Conservation (phyloP, 1,284 basidiomycete species). For the Austroboletus rostrupii region DNA sequence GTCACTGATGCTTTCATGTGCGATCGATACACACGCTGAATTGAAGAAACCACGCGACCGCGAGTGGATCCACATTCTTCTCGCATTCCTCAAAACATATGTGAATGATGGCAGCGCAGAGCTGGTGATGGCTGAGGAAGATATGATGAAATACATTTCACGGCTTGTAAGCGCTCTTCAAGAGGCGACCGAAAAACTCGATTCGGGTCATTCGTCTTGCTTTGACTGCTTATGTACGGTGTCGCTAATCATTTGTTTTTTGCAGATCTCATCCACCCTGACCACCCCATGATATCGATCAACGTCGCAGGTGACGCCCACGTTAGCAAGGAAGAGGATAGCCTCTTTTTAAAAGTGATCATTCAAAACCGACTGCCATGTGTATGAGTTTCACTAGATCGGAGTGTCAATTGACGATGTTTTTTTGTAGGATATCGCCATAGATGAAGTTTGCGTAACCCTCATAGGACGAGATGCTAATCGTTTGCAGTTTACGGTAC, state of each 20-base stretch:
- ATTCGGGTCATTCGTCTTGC: slow-evolving; percentile 45
- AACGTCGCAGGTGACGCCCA: slow-evolving; percentile 42
- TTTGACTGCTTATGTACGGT: neutral
- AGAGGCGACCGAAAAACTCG: slow-evolving; percentile 45
- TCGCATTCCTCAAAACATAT: slow-evolving; percentile 67
- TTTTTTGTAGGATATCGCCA: slow-evolving; percentile 40
- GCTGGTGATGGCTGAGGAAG: slow-evolving; percentile 48
- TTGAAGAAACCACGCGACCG: slow-evolving; percentile 54
- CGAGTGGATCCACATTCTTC: slow-evolving; percentile 71
- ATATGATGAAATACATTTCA: slow-evolving; percentile 50
- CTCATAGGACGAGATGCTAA: slow-evolving; percentile 57
- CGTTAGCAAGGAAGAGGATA: slow-evolving; percentile 58
- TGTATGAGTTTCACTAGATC: slow-evolving; percentile 37
- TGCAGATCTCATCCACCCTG: slow-evolving; percentile 60
- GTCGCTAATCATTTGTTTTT: slow-evolving; percentile 11
- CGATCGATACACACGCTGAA: slow-evolving; percentile 59
- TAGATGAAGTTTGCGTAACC: slow-evolving; percentile 48
- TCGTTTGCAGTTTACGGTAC: slow-evolving; percentile 45
- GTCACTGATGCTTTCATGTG: slow-evolving; percentile 67
- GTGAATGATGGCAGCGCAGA: slow-evolving; percentile 53
- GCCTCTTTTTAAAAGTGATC: slow-evolving; percentile 53
- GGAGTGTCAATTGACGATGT: slow-evolving; percentile 11
- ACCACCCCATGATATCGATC: slow-evolving; percentile 65
- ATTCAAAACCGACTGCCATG: slow-evolving; percentile 69
- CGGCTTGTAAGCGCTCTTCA: slow-evolving; percentile 50